Base-by-base conservation (phyloP, 2,329 filamentous ascomycete genomes). In the Cordyceps pruinosa region DNA sequence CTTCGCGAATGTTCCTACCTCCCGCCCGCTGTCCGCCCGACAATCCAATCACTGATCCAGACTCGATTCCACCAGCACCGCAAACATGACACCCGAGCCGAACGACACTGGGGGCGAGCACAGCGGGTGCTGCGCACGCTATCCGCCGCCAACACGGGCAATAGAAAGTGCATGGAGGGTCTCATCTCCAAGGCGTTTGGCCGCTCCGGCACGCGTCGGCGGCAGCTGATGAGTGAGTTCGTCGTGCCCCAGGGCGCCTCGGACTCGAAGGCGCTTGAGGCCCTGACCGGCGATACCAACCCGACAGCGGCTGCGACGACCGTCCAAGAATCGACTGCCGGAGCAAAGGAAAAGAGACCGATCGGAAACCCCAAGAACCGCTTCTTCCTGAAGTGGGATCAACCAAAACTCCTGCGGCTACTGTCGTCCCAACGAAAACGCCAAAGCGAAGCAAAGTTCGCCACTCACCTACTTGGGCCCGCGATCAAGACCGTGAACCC, bases 1-100 rank as follows among this genome's bases (percentile, higher is more conserved):
- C 78, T 86, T 35, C 81, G 84, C 59, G 82, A 85, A 70, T 72
- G 76, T 39, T 77, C 79, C 28, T 87, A 87, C 65, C 77, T 86
- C 2, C 82, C 82, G 1, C 73, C 73, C 2, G 68, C 77, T 39
- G 79, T 79, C 58, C 76, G 75, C 39, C 66, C 70, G 2, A 76
- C 72, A 55, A 69, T 81, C 54, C 65, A 70, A 46, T 62, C 69
- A 7, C 71, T 71, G 34, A 77, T 85, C 46, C 69, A 71, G 51
- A 59, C 62, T 8, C 73, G 75, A 34, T 85, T 83, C 63, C 74
- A 73, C n/a, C 67, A 68, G 3, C 69, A 76, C 60, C 66, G 61
- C 4, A 26, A 63, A 13, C 62, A 73, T 58, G 64, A 68, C 28
- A 19, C 60, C 1, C 68, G 66, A 8, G 56, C 62, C 30, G 59